phyloP scores from a whole-genome alignment of 139 green algal species.

The Astrephomene gubernaculifera region DNA sequence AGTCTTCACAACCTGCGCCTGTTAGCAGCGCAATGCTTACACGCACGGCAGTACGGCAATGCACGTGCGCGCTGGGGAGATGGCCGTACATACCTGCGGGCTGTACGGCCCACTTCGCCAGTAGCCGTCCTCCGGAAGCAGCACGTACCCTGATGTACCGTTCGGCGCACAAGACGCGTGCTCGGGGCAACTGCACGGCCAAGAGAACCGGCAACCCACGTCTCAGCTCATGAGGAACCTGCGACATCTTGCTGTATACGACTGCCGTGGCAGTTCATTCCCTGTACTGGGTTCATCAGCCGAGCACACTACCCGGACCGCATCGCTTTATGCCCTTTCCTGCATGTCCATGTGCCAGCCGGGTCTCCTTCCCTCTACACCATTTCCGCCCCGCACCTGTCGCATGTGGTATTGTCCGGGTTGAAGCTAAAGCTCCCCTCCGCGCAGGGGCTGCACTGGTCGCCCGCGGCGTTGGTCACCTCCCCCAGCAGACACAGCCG shows the following conservation, averaged over 20 bases:
- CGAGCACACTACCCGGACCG: too few species aligned
- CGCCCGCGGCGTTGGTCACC: constrained; percentile 15
- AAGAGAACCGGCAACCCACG: too few species aligned
- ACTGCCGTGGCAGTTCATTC: too few species aligned
- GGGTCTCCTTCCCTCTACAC: neutral
- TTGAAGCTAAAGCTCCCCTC: constrained; percentile 14
- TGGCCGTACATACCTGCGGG: constrained; percentile 11
- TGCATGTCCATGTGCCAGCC: too few species aligned
- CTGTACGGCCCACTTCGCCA: constrained; percentile 36
- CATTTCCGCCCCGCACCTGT: neutral
- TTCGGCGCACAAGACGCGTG: neutral
- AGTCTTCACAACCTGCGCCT: too few species aligned
- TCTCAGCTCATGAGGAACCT: too few species aligned
- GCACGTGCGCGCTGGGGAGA: too few species aligned
- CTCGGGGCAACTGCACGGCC: neutral
- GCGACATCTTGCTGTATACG: too few species aligned
- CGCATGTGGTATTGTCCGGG: constrained; percentile 34
- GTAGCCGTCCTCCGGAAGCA: constrained; percentile 27
- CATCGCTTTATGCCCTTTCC: too few species aligned
- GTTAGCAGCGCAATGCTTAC: too few species aligned
- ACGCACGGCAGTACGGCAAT: neutral
- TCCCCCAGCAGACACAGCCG: constrained; percentile 23
- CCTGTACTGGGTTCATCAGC: too few species aligned
- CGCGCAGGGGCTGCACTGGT: constrained; percentile 18
- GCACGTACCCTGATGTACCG: neutral